Conservation (phyloP, 2,329 filamentous ascomycete species). For the Thielaviopsis cerberus region DNA sequence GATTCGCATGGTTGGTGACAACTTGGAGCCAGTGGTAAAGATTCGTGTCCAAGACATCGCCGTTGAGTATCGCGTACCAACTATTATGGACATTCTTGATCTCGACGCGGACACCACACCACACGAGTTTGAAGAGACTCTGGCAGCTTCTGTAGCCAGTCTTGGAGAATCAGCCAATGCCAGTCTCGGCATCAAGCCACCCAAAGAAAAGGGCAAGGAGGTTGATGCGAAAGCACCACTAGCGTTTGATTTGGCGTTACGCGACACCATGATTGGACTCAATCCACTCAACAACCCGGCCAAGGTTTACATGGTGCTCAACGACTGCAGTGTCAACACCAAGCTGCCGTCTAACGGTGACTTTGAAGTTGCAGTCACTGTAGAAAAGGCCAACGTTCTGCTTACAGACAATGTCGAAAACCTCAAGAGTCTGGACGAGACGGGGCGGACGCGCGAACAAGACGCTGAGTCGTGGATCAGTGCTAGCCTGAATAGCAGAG, state of each 20-base stretch:
- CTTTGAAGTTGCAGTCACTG: conserved; percentile 43
- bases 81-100: conserved; percentile 60
- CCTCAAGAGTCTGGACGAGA: conserved; percentile 16
- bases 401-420: conserved; percentile 52
- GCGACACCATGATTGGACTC: conserved; percentile 66
- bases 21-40: conserved; percentile 81
- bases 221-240: conserved; percentile 31
- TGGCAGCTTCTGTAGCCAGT: conserved; percentile 65
- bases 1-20: conserved; percentile 78
- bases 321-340: conserved; percentile 55
- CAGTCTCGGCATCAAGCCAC: conserved; percentile 16
- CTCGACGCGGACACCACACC: conserved; percentile 47
- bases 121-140: conserved; percentile 54
- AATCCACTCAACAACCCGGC: conserved; percentile 61
- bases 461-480: conserved; percentile 28
- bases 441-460: neutral
- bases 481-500: conserved; percentile 34
- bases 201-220: conserved; percentile 12
- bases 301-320: conserved; percentile 61
- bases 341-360: conserved; percentile 46
- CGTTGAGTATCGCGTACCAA: conserved; percentile 76
- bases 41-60: conserved; percentile 69
- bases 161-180: conserved; percentile 46
- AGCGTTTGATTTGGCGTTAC: conserved; percentile 54
- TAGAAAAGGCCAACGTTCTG: conserved; percentile 67